Conservation (phyloP, 345 rosid species). For the Mercurialis annua region DNA sequence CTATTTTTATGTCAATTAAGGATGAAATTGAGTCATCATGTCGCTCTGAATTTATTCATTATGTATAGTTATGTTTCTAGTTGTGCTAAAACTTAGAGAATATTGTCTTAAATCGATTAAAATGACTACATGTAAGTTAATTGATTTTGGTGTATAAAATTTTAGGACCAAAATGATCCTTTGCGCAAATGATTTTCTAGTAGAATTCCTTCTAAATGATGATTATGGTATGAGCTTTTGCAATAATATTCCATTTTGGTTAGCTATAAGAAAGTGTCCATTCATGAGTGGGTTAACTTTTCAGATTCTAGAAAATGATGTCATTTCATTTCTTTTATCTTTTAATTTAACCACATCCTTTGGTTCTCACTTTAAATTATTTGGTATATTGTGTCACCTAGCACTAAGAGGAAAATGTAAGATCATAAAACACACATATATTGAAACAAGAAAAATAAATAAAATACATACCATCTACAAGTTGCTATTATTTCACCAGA, state of each 20-base stretch:
- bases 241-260: neutral
- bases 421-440: neutral
- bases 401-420: neutral
- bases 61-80: too few species aligned
- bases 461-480: neutral
- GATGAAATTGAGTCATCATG: too few species aligned
- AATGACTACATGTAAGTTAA: too few species aligned
- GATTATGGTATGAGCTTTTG: conserved; percentile 2
- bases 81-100: too few species aligned
- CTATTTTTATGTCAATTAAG: too few species aligned
- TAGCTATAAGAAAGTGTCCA: neutral
- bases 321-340: neutral
- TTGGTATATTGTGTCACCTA: neutral
- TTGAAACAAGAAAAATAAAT: neutral
- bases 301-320: conserved; percentile 1
- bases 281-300: neutral
- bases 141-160: too few species aligned
- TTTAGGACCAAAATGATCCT: too few species aligned
- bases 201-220: too few species aligned
- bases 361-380: neutral
- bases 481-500: neutral
- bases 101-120: too few species aligned
- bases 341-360: neutral
- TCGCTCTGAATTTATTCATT: too few species aligned
- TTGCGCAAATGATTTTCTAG: too few species aligned